Evolutionary conservation across 805 yeast species (phyloP).

Genomic region (Ogataea dorogensis): DNA sequence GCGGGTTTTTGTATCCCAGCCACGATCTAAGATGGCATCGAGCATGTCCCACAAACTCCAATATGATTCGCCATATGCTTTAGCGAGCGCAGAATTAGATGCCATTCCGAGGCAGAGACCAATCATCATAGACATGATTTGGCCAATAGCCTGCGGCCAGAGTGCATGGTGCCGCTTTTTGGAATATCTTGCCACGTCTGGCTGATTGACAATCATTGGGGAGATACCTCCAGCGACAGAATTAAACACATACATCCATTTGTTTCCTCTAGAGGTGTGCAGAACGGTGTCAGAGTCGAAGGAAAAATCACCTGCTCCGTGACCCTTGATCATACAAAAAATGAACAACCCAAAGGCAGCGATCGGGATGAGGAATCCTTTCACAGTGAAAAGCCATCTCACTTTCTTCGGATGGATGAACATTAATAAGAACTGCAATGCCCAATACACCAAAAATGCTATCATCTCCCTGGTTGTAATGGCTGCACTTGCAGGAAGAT

Average conservation of each 20-base stretch:
- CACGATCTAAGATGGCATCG: slow-evolving; percentile 29
- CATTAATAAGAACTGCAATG: slow-evolving; percentile 22
- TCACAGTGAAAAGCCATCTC: slow-evolving; percentile 21
- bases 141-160: slow-evolving; percentile 23
- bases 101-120: slow-evolving; percentile 23
- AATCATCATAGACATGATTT: slow-evolving; percentile 17
- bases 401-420: slow-evolving; percentile 21
- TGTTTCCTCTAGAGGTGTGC: slow-evolving; percentile 13
- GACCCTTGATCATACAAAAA: slow-evolving; percentile 22
- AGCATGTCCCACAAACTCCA: slow-evolving; percentile 33
- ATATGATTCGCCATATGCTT: slow-evolving; percentile 25
- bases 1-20: slow-evolving; percentile 30
- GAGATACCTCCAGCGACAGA: slow-evolving; percentile 27
- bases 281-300: slow-evolving; percentile 12
- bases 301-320: slow-evolving; percentile 20
- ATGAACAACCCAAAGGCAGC: slow-evolving; percentile 23
- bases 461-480: slow-evolving; percentile 19
- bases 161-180: slow-evolving; percentile 16
- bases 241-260: slow-evolving; percentile 24
- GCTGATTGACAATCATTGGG: slow-evolving; percentile 31
- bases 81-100: slow-evolving; percentile 15
- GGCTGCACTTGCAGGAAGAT: slow-evolving; percentile 19
- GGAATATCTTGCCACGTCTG: slow-evolving; percentile 30
- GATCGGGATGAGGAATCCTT: slow-evolving; percentile 22
- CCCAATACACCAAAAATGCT: slow-evolving; percentile 24